Evolutionary conservation across 1,139 yeast genomes (phyloP).

Genomic region (Spencermartinsiella ligniputridi): DNA sequence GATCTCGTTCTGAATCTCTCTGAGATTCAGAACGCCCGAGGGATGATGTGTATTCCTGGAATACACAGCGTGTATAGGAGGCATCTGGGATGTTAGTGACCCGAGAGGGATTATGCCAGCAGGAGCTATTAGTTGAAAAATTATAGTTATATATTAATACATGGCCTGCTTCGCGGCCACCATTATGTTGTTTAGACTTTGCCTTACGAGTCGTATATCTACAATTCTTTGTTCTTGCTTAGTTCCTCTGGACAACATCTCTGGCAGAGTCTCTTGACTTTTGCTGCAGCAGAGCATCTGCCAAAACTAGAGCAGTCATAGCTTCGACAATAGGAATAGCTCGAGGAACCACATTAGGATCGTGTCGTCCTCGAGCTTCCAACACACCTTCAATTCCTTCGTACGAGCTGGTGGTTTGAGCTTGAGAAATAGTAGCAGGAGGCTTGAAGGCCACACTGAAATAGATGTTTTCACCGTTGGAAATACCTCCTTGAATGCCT

Average conservation of each 20-base stretch:
- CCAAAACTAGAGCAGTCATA: constrained; percentile 90
- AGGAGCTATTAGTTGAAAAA: no score
- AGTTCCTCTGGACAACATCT: no score
- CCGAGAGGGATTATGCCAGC: no score
- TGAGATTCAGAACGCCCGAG: not conserved
- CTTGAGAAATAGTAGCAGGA: constrained; percentile 95
- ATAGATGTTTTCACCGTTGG: constrained; percentile 92
- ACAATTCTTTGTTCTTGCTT: no score
- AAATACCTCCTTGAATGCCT: constrained; percentile 96
- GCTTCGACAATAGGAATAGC: constrained; percentile 98
- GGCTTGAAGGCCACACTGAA: constrained; percentile 96
- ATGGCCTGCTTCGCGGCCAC: no score
- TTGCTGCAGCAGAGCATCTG: constrained; percentile 81
- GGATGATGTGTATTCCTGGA: not conserved
- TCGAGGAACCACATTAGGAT: constrained; percentile 96
- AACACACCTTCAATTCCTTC: constrained; percentile 82
- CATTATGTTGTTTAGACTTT: no score
- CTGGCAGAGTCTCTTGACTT: constrained; percentile 66
- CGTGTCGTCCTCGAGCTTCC: constrained; percentile 97
- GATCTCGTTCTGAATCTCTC: not conserved
- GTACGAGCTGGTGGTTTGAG: constrained; percentile 81
- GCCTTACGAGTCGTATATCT: no score
- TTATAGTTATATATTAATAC: no score
- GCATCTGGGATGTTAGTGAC: no score
- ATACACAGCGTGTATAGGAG: no score